Evolutionary conservation across 257 asterid species (phyloP), one percentile per base, ranked within the genome.

Genomic region (Haberlea rhodopensis): DNA sequence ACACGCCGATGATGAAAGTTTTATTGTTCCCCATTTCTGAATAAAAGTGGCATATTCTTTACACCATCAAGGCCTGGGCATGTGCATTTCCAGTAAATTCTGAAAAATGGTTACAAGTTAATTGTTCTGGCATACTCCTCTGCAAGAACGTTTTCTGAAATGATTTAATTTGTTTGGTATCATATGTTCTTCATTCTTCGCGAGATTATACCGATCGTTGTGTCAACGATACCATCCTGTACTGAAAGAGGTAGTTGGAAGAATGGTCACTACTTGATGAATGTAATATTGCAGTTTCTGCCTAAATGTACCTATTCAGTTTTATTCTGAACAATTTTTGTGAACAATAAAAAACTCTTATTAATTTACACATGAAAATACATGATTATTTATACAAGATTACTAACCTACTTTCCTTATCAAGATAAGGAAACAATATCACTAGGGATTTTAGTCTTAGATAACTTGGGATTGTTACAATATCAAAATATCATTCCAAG

Each of bases 1-100:
- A 52, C 71, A 67, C 5, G 78, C 57, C 15, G 20, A 54, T 18
- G 37, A 18, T 49, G 66, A 8, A 51, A 11, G 24, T 34, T 51
- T 18, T 24, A 11, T 18, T n/a, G 28, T 58, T 20, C 31, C 28
- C 27, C 27, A 9, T 37, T 37, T 37, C 46, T 37, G 10, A n/a
- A 37, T 37, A 37, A 37, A 37, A 10, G 4, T 5, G 16, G 46
- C 16, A 3, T 10, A 8, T 32, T 9, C n/a, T 37, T 11, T 37
- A n/a, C 46, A 37, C 13, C n/a, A 10, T 10, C 46, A 37, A 11
- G 46, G 46, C 5, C 5, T 37, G n/a, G 46, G 5, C 11, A 37
- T 34, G 46, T 11, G 4, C n/a, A 37, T 37, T 9, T 37, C 3
- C 5, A 10, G 46, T n/a, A 37, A 9, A 37, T 3, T 37, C n/a